A percentile compares a stretch with the other conserved stretches of the same genome.
These are phyloP conservation scores for Penicillium canariense DNA, from an alignment of 495 filamentous ascomycete species.

Conservation along the genomic window DNA sequence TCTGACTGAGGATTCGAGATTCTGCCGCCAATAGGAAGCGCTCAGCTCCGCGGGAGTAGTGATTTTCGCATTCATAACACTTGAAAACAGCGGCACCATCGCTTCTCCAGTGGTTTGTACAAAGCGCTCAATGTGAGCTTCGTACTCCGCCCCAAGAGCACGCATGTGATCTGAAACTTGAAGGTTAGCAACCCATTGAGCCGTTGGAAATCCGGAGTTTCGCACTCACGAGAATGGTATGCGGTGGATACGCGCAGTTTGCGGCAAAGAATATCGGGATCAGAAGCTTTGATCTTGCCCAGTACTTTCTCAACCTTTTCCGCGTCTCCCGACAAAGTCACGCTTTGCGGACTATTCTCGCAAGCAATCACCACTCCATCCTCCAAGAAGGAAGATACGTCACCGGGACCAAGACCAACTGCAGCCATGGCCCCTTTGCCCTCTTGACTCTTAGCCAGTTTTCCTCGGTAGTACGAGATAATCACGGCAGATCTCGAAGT, in stretches of 20 bases:
- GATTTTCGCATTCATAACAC: constrained; percentile 28
- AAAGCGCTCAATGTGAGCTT: not conserved
- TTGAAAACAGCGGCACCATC: constrained; percentile 15
- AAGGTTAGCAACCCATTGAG: not conserved
- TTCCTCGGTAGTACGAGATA: constrained; percentile 39
- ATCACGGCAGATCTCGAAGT: constrained; percentile 36
- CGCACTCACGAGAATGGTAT: constrained; percentile 48
- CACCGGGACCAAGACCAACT: not conserved
- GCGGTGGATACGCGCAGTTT: too few relatives aligned
- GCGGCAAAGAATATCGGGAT: constrained; percentile 12
- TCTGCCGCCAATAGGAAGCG: constrained; percentile 42
- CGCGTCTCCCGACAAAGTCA: not conserved
- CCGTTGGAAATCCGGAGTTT: not conserved
- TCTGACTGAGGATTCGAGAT: constrained; percentile 23
- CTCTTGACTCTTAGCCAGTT: not conserved
- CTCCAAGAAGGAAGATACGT: not conserved
- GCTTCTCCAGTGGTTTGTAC: not conserved
- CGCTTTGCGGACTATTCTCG: not conserved
- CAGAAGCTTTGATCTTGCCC: constrained; percentile 6
- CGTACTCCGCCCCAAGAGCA: constrained; percentile 3
- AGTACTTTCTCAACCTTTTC: constrained; percentile 30
- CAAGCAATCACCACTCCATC: not conserved
- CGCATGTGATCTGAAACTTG: constrained; percentile 9
- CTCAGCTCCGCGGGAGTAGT: constrained; percentile 12
- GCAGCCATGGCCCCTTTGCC: constrained; percentile 44